These are phyloP conservation scores for Tricholoma furcatifolium DNA, from an alignment of 768 basidiomycete species.

Conservation along the genomic window DNA sequence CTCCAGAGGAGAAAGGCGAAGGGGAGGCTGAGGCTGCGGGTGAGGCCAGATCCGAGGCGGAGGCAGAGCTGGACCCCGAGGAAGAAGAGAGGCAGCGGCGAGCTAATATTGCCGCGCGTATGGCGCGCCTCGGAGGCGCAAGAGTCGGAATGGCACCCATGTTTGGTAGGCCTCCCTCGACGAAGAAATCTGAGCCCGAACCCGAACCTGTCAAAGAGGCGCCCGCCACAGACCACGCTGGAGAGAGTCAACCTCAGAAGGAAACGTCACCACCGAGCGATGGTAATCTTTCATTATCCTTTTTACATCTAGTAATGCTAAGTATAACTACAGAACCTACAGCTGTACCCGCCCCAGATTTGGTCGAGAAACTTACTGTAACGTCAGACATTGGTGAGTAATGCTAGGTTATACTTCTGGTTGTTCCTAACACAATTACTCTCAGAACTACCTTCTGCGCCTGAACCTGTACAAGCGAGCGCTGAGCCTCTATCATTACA, in stretches of 20 bases:
- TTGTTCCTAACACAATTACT: background rate
- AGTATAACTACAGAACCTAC: slow-evolving; percentile 8
- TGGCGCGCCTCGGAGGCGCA: slow-evolving; percentile 90
- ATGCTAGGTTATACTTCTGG: background rate
- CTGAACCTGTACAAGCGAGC: slow-evolving; percentile 26
- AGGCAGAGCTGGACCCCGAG: slow-evolving; percentile 46
- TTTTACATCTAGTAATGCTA: background rate
- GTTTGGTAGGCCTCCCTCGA: slow-evolving; percentile 50
- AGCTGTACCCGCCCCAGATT: slow-evolving; percentile 2
- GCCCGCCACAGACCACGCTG: slow-evolving; percentile 1
- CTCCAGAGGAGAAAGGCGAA: slow-evolving; percentile 1
- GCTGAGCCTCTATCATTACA: slow-evolving; percentile 26
- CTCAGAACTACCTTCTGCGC: slow-evolving; percentile 11
- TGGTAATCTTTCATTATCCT: slow-evolving; percentile 6
- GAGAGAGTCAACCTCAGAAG: slow-evolving; percentile 9
- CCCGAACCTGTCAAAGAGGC: slow-evolving; percentile 24
- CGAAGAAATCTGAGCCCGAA: slow-evolving; percentile 29
- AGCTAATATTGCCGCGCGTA: slow-evolving; percentile 86
- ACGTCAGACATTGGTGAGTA: slow-evolving; percentile 11
- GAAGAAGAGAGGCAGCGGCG: slow-evolving; percentile 78
- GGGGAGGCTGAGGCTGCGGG: background rate
- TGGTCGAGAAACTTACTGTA: slow-evolving; percentile 5
- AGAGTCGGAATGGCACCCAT: slow-evolving; percentile 78
- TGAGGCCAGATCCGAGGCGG: slow-evolving; percentile 28
- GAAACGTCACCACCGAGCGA: background rate